These are phyloP conservation scores for Jatropha curcas DNA, from an alignment of 345 rosid species.

Conservation along the genomic window DNA sequence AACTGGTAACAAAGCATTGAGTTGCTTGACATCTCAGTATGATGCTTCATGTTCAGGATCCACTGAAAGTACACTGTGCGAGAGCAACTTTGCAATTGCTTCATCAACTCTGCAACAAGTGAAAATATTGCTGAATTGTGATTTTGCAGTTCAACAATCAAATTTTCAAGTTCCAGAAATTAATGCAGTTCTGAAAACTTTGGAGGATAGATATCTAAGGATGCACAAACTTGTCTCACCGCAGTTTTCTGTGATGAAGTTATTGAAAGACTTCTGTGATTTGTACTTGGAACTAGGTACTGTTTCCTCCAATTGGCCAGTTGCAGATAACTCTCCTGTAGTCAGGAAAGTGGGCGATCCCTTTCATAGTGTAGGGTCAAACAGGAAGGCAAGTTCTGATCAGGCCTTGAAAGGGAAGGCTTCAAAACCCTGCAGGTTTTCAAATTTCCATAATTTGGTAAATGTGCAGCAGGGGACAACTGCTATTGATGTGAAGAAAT, in stretches of 20 bases:
- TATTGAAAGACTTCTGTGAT: constrained; percentile 34
- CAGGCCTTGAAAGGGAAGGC: not conserved
- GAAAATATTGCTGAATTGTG: constrained; percentile 24
- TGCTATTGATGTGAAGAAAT: not conserved
- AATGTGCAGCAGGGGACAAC: not conserved
- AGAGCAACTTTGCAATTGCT: constrained; percentile 22
- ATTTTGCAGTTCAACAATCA: not conserved
- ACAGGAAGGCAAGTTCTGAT: not conserved
- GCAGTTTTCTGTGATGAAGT: constrained; percentile 24
- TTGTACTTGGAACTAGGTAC: constrained; percentile 20
- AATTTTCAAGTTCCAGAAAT: constrained; percentile 21
- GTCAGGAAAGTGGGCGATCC: not conserved
- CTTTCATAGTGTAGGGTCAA: not conserved
- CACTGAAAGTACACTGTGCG: constrained; percentile 1
- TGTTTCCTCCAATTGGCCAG: constrained; percentile 2
- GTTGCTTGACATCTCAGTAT: constrained; percentile 8
- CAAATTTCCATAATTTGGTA: not conserved
- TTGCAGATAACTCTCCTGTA: constrained; percentile 4
- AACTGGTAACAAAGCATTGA: constrained; percentile 5
- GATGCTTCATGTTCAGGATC: constrained; percentile 21
- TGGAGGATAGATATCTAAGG: constrained; percentile 27
- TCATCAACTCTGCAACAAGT: constrained; percentile 29
- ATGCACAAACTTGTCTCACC: constrained; percentile 12
- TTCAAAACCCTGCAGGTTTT: not conserved
- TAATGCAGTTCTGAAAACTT: constrained; percentile 23